Percentiles rank a stretch among this genome's conserved stretches.
Evolutionary conservation across 331 rosid genomes (phyloP).

Genomic region (Dryas integrifolia): DNA sequence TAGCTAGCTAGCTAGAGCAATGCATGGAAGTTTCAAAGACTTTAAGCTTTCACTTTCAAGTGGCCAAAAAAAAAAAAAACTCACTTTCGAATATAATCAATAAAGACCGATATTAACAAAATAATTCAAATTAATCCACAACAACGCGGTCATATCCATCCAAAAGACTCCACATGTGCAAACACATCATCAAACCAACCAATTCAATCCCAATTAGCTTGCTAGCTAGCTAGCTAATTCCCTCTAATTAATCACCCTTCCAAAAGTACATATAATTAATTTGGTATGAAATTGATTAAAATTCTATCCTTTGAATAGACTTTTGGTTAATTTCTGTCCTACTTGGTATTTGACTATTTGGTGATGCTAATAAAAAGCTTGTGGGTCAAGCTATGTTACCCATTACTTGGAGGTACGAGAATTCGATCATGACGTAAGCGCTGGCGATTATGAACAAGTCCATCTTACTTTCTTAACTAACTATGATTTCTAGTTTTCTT

Average conservation of each 20-base stretch:
- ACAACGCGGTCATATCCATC: constrained; percentile 11
- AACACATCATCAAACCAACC: not conserved
- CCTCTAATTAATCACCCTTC: not conserved
- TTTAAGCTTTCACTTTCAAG: constrained; percentile 16
- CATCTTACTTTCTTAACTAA: not conserved
- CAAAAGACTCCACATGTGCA: constrained; percentile 17
- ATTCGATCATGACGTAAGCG: constrained; percentile 11
- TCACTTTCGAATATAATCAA: constrained; percentile 9
- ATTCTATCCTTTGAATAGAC: not conserved
- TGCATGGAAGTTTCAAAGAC: constrained; percentile 31
- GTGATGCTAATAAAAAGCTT: constrained; percentile 2
- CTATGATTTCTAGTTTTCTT: not conserved
- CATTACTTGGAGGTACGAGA: constrained; percentile 3
- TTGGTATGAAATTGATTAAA: too few species aligned
- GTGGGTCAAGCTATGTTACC: constrained; percentile 1
- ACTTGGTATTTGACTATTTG: not conserved
- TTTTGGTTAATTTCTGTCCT: not conserved
- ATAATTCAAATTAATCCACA: not conserved
- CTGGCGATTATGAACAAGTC: constrained; percentile 22
- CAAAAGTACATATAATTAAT: not conserved
- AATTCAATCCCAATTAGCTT: not conserved
- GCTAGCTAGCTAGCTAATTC: not conserved
- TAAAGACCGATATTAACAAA: not conserved
- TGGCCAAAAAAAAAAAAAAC: not conserved
- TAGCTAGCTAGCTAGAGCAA: not conserved